Conservation (phyloP, 1,284 basidiomycete species). For the Microbotryum intermedium region DNA sequence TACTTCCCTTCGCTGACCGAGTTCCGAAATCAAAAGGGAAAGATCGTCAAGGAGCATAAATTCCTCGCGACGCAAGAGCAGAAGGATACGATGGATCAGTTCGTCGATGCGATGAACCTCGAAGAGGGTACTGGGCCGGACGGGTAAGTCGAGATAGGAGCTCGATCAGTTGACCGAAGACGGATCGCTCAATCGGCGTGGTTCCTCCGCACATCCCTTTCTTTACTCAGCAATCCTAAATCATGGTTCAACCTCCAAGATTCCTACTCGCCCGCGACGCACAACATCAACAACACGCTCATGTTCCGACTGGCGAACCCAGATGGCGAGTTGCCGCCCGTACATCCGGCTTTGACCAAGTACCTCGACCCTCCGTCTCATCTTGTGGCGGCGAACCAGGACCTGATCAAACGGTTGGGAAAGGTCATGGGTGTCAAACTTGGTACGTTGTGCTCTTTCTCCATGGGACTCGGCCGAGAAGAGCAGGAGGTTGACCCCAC, state of each 20-base stretch:
- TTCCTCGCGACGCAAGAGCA: slow-evolving; percentile 75
- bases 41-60: slow-evolving; percentile 62
- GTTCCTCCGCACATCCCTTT: neutral
- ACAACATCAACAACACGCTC: slow-evolving; percentile 84
- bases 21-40: slow-evolving; percentile 67
- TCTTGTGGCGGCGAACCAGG: slow-evolving; percentile 53
- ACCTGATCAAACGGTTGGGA: slow-evolving; percentile 55
- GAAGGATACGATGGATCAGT: slow-evolving; percentile 59
- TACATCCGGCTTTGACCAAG: slow-evolving; percentile 71
- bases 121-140: slow-evolving; percentile 3
- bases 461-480: neutral
- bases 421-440: slow-evolving; percentile 58
- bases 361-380: slow-evolving; percentile 70
- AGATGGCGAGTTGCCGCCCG: slow-evolving; percentile 61
- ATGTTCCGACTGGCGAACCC: slow-evolving; percentile 73
- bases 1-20: slow-evolving; percentile 73
- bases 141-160: slow-evolving; percentile 11
- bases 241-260: slow-evolving; percentile 70
- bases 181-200: neutral
- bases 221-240: slow-evolving; percentile 45
- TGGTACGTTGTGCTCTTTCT: neutral
- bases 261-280: slow-evolving; percentile 81
- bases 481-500: neutral
- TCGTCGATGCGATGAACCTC: slow-evolving; percentile 34
- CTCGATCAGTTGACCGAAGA: neutral